phyloP scores from a whole-genome alignment of 192 early-diverging fungal species.

The Dissophora ornata region DNA sequence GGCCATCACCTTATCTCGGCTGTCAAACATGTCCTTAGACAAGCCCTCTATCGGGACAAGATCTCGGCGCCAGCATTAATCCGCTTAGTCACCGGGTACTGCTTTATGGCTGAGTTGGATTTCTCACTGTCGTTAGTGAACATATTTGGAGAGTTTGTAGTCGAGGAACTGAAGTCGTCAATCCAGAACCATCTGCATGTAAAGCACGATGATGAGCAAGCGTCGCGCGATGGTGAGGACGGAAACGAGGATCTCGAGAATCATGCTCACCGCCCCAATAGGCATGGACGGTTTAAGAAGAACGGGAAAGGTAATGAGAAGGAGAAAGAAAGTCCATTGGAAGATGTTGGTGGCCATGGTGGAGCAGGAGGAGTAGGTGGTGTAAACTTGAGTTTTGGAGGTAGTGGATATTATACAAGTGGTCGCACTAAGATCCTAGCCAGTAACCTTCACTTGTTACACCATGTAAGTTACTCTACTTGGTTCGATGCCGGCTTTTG shows the following conservation, averaged over 20 bases:
- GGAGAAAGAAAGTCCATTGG: neutral
- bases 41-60: slow-evolving; percentile 57
- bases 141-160: slow-evolving; percentile 59
- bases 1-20: slow-evolving; percentile 52
- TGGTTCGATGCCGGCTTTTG: too few species aligned
- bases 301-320: neutral
- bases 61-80: slow-evolving; percentile 56
- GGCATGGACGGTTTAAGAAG: neutral
- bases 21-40: slow-evolving; percentile 55
- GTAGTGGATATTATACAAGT: neutral
- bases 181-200: slow-evolving; percentile 25
- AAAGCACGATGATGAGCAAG: slow-evolving; percentile 9
- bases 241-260: neutral
- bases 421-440: slow-evolving; percentile 40
- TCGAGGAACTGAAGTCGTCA: slow-evolving; percentile 56
- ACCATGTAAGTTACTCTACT: slow-evolving; percentile 38
- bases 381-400: too few species aligned
- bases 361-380: neutral
- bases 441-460: slow-evolving; percentile 38
- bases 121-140: slow-evolving; percentile 44
- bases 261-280: neutral
- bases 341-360: neutral
- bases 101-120: slow-evolving; percentile 52
- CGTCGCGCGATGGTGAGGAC: neutral
- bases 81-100: slow-evolving; percentile 58